Base-by-base conservation (phyloP, 352 stramenopile species). In the Pythium grandisporangium region DNA sequence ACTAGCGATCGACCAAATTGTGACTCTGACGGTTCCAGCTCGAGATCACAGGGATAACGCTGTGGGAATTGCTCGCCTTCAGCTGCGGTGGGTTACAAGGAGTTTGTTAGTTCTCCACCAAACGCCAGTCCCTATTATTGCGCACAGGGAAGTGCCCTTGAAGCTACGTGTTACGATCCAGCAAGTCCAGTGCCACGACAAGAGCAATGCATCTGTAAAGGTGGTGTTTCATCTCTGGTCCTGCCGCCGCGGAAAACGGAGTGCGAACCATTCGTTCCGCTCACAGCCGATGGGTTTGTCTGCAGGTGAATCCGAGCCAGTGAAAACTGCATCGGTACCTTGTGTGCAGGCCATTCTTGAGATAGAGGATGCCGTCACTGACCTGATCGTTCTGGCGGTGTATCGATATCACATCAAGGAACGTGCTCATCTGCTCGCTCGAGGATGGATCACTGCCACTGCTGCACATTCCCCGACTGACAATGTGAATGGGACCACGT, bases 301-400 rank as follows among this genome's bases (percentile, higher is more conserved):
- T n/a, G n/a, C n/a, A n/a, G n/a, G n/a, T n/a, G n/a, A n/a, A n/a
- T n/a, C n/a, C n/a, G n/a, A n/a, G n/a, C n/a, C n/a, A n/a, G n/a
- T n/a, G n/a, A n/a, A n/a, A n/a, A n/a, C n/a, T n/a, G n/a, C n/a
- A n/a, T n/a, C n/a, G n/a, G n/a, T n/a, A n/a, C n/a, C n/a, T n/a
- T n/a, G n/a, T n/a, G n/a, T n/a, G n/a, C n/a, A n/a, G n/a, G 10
- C 19, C 10, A 25, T 41, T 25, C 29, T 53, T 8, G 13, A 19
- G 2, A 20, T 48, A 1, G 43, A 48, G 12, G 50, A 58, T 27
- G 23, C 6, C 3, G 29, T 30, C 17, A 52, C 32, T 1, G 42
- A 58, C 25, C 42, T 32, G n/a, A 42, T 59, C 27, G 35, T 32
- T 16, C 30, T 59, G 14, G 30, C 30, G 0, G 19, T 59, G 22